Evolutionary conservation across 176 grass and related monocot species (phyloP).

Genomic region (Juncus effusus): DNA sequence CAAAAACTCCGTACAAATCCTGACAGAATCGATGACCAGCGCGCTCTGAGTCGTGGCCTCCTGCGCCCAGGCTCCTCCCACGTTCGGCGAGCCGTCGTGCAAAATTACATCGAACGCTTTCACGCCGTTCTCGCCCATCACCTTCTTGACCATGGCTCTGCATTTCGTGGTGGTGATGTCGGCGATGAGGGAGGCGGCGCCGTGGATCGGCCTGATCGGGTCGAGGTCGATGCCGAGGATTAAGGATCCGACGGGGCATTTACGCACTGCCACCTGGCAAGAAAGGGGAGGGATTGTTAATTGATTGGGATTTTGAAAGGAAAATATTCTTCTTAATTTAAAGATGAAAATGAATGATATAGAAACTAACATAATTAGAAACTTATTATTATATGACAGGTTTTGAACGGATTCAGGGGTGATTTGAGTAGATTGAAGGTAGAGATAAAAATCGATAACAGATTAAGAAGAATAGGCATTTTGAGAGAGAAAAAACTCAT

Average conservation of each 20-base stretch:
- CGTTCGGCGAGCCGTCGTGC: constrained; percentile 91
- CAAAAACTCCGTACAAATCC: constrained; percentile 76
- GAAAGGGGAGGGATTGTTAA: too few species aligned
- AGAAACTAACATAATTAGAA: too few species aligned
- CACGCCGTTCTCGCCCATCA: constrained; percentile 64
- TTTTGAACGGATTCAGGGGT: too few species aligned
- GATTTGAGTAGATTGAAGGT: too few species aligned
- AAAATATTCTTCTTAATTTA: too few species aligned
- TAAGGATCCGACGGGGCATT: constrained; percentile 61
- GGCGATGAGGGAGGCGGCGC: constrained; percentile 67
- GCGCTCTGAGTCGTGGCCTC: constrained; percentile 79
- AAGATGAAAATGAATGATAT: too few species aligned
- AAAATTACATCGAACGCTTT: constrained; percentile 72
- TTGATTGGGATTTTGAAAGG: too few species aligned
- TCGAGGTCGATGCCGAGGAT: constrained; percentile 80
- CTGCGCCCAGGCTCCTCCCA: constrained; percentile 85
- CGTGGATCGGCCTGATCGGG: constrained; percentile 84
- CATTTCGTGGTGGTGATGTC: constrained; percentile 94
- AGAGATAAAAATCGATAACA: too few species aligned
- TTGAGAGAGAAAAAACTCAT: too few species aligned
- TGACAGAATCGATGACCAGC: constrained; percentile 68
- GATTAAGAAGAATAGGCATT: too few species aligned
- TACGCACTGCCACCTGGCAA: constrained; percentile 52
- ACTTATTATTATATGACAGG: too few species aligned
- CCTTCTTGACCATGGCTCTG: constrained; percentile 60